Evolutionary conservation across 1,284 basidiomycete genomes (phyloP), one percentile per base, ranked within the genome.

Genomic region (Filobasidium uniguttulatum): DNA sequence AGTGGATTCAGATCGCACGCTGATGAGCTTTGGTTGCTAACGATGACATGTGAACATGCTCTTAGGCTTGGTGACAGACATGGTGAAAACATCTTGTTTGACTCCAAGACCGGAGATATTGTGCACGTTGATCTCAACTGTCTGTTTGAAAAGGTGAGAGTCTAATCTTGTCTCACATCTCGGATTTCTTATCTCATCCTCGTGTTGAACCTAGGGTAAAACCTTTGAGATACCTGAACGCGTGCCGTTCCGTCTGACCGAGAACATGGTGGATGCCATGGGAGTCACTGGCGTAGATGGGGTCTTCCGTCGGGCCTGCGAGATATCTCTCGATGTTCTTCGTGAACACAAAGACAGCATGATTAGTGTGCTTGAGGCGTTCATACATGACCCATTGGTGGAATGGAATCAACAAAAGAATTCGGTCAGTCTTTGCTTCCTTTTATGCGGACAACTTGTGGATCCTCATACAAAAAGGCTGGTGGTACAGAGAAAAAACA

Each of bases 121-220:
- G 84, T 98, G 2, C 94, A 99, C 60, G 91, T 98, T 44, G 94
- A 99, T 68, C 88, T 99, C 60, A 97, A 98, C 65, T 97, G 91
- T 70, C 74, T 99, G 10, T 99, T 99, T 60, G 94, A 98, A 59
- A 93, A 89, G 76, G 85, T 82, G 51, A 25, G 66, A n/a, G n/a
- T n/a, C n/a, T n/a, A 55, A 2, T 17, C 28, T 5, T 5, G 9
- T 38, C 5, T 6, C n/a, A 12, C 33, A 20, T 30, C 47, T n/a
- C 17, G 15, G 29, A 25, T 15, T 40, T 31, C 35, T 31, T 23
- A 17, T 10, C 37, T 20, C 38, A n/a, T n/a, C n/a, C n/a, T n/a
- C n/a, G n/a, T 2, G 10, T 3, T 19, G 3, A 44, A 14, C 23
- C 20, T 52, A 88, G 83, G 90, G 87, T 1, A 86, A 85, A 71